phyloP scores from a whole-genome alignment of 148 eudicot species.

The Rheum nobile region DNA sequence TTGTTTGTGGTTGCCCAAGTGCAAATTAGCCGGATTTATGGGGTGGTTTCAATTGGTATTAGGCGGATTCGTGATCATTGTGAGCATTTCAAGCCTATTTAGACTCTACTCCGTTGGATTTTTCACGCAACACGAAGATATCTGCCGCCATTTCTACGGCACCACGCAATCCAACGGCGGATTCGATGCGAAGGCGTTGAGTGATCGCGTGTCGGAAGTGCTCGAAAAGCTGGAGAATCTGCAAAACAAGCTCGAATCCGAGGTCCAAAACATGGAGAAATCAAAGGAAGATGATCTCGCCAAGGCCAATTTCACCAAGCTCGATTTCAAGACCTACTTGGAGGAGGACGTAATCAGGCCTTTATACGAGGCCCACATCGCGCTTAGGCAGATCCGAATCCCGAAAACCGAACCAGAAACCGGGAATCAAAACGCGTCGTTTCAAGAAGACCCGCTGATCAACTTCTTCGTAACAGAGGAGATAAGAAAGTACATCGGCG shows the following conservation, averaged over 20 bases:
- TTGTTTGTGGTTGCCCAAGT: constrained; percentile 34
- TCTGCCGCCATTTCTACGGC: constrained; percentile 66
- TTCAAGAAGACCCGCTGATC: constrained; percentile 73
- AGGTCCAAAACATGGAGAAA: constrained; percentile 57
- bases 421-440: constrained; percentile 25
- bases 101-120: constrained; percentile 79
- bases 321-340: constrained; percentile 61
- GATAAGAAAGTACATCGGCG: constrained; percentile 88
- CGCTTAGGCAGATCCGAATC: constrained; percentile 75
- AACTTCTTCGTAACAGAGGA: constrained; percentile 72
- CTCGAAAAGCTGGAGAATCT: constrained; percentile 63
- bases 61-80: constrained; percentile 64
- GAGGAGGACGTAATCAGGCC: constrained; percentile 76
- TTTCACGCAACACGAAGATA: constrained; percentile 52
- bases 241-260: constrained; percentile 64
- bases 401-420: constrained; percentile 26
- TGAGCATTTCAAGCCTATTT: constrained; percentile 63
- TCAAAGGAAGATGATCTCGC: constrained; percentile 19
- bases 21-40: constrained; percentile 44
- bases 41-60: constrained; percentile 55
- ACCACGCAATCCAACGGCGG: constrained; percentile 25
- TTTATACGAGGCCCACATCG: constrained; percentile 74
- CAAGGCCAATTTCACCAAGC: constrained; percentile 28
- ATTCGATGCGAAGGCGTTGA: constrained; percentile 49
- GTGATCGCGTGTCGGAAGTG: constrained; percentile 62